These are phyloP conservation scores for Arabis hirsuta DNA, from an alignment of 345 rosid genomes.

Conservation along the genomic window DNA sequence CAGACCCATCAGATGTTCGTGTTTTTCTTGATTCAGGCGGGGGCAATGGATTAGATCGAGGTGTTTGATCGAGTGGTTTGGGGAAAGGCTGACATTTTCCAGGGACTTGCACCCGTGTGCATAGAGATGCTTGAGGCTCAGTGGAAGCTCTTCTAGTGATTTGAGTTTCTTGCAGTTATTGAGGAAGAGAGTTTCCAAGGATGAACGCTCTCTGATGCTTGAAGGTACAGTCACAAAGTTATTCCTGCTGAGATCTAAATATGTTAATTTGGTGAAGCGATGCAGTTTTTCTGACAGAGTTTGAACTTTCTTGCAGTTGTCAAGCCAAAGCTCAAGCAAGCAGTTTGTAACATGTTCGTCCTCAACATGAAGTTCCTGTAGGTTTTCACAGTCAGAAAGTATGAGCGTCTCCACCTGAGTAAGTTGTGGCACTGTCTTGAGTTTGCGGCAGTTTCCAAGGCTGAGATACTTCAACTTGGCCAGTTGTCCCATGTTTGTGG, in stretches of 20 bases:
- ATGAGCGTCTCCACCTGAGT: constrained; percentile 5
- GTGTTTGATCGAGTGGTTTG: background rate
- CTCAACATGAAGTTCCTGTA: too few relatives aligned
- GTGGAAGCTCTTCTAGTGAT: background rate
- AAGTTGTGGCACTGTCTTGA: background rate
- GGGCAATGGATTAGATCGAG: constrained; percentile 4
- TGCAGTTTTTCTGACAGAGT: background rate
- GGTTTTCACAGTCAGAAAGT: constrained; percentile 2
- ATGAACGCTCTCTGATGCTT: background rate
- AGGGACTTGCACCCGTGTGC: background rate
- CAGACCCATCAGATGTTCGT: too few relatives aligned
- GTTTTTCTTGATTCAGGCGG: too few relatives aligned
- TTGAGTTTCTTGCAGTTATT: constrained; percentile 11
- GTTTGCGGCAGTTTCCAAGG: background rate
- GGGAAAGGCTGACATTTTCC: background rate
- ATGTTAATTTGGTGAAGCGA: background rate
- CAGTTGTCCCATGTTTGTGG: background rate
- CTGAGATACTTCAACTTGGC: background rate
- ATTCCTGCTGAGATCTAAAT: background rate
- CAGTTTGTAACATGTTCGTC: background rate
- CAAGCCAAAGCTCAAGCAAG: constrained; percentile 18
- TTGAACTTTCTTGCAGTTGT: background rate
- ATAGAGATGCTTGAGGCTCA: background rate
- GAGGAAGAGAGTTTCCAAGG: constrained; percentile 3
- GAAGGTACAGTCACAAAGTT: background rate